Evolutionary conservation across 148 eudicot genomes (phyloP), one percentile per base, ranked within the genome.

Genomic region (Fagopyrum tataricum): DNA sequence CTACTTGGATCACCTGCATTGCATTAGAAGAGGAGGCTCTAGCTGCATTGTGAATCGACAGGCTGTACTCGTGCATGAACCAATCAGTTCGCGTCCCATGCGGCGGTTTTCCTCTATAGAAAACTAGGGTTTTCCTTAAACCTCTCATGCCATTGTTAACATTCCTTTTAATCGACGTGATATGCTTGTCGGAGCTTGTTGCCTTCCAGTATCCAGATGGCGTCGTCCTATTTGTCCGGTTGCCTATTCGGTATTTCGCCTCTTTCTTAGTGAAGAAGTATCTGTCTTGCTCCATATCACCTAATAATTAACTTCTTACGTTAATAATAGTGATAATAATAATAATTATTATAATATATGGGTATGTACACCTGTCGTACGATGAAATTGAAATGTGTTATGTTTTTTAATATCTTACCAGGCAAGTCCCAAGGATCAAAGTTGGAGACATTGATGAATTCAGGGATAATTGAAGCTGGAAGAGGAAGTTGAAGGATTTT

Each of bases 401-500:
- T 31, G 37, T 31, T 31, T 31, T 31, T 31, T 31, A 31, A 31
- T 31, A 31, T 31, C 37, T 3, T 69, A 93, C 98, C 98, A 79
- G 98, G 98, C 81, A 94, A 88, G 77, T 88, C 91, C 98, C 98
- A 94, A 43, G 98, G 98, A 70, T 94, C 96, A 76, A 90, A 80
- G 76, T 88, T 91, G 97, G 91, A 91, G 44, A 94, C 93, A 51
- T 94, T 95, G 15, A 89, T 82, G 23, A 73, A 46, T 3, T 91
- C 96, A 1, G 90, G 90, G 71, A 94, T 88, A 71, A 94, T 83
- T 2, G 96, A 85, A 72, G 98, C 98, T 0, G 98, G 98, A 79
- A 94, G 73, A 70, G 98, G 98, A 48, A 37, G 83, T 5, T 85
- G 70, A 0, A 79, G 76, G 1, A 85, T 92, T 72, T 94, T 94